These are phyloP conservation scores for Volvariella volvacea DNA, from an alignment of 1,284 basidiomycete species.

Conservation along the genomic window DNA sequence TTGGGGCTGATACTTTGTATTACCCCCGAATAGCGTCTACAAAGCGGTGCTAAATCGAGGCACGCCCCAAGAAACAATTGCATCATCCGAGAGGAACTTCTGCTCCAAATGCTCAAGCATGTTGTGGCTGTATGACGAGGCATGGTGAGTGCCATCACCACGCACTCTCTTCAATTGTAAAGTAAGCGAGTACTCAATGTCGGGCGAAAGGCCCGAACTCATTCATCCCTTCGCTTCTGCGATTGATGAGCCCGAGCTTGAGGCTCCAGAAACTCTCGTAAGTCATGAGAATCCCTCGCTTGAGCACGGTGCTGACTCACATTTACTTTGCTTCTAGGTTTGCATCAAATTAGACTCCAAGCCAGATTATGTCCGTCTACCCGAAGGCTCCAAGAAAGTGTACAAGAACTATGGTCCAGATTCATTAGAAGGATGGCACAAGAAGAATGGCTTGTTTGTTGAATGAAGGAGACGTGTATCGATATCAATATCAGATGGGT, in stretches of 20 bases:
- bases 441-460: constrained; percentile 36
- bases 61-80: constrained; percentile 36
- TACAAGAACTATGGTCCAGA: constrained; percentile 33
- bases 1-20: neutral
- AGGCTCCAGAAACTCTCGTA: constrained; percentile 42
- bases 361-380: constrained; percentile 51
- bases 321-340: constrained; percentile 25
- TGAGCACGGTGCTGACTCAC: neutral
- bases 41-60: constrained; percentile 48
- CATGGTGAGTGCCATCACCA: constrained; percentile 30
- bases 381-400: constrained; percentile 43
- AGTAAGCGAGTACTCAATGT: neutral
- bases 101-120: constrained; percentile 53
- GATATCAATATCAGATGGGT: no score
- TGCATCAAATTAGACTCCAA: constrained; percentile 41
- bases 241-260: constrained; percentile 46
- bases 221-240: constrained; percentile 59
- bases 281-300: constrained; percentile 9
- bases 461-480: constrained; percentile 12
- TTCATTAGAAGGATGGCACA: constrained; percentile 53
- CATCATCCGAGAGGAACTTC: constrained; percentile 49
- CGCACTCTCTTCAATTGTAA: constrained; percentile 1
- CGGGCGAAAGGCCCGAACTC: constrained; percentile 40
- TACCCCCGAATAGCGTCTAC: constrained; percentile 39
- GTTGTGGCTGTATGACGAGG: constrained; percentile 52